Conservation (phyloP, 1,139 yeast species). For the Geotrichum carabidarum region DNA sequence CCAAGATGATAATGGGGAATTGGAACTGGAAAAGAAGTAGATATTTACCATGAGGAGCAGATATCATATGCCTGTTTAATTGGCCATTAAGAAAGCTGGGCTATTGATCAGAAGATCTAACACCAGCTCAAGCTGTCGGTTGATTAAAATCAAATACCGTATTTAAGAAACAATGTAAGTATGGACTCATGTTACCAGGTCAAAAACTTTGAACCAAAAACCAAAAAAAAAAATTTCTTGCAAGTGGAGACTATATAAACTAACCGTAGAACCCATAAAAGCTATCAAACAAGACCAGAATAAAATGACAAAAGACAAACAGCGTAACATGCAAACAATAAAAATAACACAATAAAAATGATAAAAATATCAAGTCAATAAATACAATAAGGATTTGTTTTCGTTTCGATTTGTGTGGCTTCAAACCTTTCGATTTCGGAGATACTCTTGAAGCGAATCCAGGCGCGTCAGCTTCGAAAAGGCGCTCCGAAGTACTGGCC, state of each 20-base stretch:
- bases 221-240: too few relatives aligned
- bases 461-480: neutral
- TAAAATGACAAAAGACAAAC: neutral
- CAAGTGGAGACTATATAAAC: too few relatives aligned
- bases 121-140: too few relatives aligned
- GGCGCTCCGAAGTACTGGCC: neutral
- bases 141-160: too few relatives aligned
- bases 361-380: neutral
- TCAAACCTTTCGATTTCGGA: neutral
- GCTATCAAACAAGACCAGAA: too few relatives aligned
- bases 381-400: neutral
- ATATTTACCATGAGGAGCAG: neutral
- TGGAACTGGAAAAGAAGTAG: neutral
- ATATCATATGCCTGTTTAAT: neutral
- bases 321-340: neutral
- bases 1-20: neutral
- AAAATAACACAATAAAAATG: neutral
- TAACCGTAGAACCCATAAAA: too few relatives aligned
- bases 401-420: too few relatives aligned
- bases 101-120: neutral
- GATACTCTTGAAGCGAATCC: neutral
- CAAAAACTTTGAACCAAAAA: too few relatives aligned
- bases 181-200: too few relatives aligned
- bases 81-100: neutral
- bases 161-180: too few relatives aligned